phyloP scores from a whole-genome alignment of 306 rosid genomes.

The Ceratonia siliqua region DNA sequence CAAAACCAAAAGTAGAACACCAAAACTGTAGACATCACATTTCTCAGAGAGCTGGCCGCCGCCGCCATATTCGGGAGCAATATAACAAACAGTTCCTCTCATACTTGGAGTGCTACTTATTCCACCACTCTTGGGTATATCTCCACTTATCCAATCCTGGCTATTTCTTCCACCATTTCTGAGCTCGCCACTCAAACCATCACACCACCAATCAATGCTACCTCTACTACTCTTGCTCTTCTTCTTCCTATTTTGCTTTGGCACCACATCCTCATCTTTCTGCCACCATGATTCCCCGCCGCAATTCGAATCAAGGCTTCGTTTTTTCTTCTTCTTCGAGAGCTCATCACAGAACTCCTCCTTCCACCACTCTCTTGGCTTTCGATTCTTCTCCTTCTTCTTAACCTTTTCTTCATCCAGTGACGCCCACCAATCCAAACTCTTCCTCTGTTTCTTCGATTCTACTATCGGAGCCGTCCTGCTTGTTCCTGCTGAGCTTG shows the following conservation, averaged over 20 bases:
- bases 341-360: constrained; percentile 80
- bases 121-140: constrained; percentile 85
- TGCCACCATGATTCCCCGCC: too few species aligned
- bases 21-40: constrained; percentile 92
- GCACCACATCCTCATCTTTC: too few species aligned
- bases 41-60: constrained; percentile 81
- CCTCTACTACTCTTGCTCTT: constrained; percentile 58
- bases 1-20: constrained; percentile 77
- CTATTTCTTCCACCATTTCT: constrained; percentile 61
- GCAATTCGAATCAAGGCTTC: too few species aligned
- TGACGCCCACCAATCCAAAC: constrained; percentile 87
- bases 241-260: too few species aligned
- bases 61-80: constrained; percentile 87
- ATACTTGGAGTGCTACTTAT: constrained; percentile 92
- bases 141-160: constrained; percentile 71
- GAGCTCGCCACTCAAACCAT: constrained; percentile 72
- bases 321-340: constrained; percentile 61
- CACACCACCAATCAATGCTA: constrained; percentile 82
- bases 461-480: too few species aligned
- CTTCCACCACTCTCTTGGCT: constrained; percentile 96
- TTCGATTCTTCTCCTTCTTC: constrained; percentile 68
- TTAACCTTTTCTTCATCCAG: constrained; percentile 71
- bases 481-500: too few species aligned
- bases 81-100: constrained; percentile 94
- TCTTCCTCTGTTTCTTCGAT: too few species aligned